Conservation (phyloP, 441 rosid species). For the Daphne laureola region DNA sequence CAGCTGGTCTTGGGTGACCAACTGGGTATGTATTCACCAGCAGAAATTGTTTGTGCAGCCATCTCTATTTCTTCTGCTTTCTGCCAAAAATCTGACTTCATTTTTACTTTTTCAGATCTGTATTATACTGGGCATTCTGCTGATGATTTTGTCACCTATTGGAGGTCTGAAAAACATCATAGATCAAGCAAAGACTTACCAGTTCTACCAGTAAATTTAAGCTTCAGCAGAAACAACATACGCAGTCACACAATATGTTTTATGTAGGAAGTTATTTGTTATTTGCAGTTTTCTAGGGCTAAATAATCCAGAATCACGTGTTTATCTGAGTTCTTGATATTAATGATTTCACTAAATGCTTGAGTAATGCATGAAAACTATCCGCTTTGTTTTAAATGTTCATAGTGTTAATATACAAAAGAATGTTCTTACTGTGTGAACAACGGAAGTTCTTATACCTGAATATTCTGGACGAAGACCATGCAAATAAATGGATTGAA, state of each 20-base stretch:
- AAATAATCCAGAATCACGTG: too few relatives aligned
- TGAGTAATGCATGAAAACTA: background rate
- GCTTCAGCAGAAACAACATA: background rate
- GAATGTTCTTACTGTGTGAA: too few relatives aligned
- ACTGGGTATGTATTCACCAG: conserved; percentile 35
- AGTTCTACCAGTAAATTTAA: conserved; percentile 30
- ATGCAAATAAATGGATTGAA: too few relatives aligned
- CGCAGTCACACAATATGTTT: too few relatives aligned
- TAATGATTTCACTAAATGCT: background rate
- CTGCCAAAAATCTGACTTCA: background rate
- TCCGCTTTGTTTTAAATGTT: too few relatives aligned
- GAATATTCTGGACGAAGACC: too few relatives aligned
- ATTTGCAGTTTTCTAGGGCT: too few relatives aligned
- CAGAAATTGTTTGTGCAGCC: background rate
- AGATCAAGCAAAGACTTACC: conserved; percentile 35
- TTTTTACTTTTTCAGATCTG: conserved; percentile 32
- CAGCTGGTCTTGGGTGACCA: conserved; percentile 45
- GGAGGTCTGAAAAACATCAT: conserved; percentile 56
- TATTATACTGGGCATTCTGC: conserved; percentile 34
- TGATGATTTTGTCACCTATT: conserved; percentile 48
- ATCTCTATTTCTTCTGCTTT: background rate
- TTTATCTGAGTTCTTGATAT: background rate
- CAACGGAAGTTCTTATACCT: too few relatives aligned
- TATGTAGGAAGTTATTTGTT: too few relatives aligned
- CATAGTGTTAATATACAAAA: too few relatives aligned